Evolutionary conservation across 2,329 filamentous ascomycete genomes (phyloP), one percentile per base, ranked within the genome.

Genomic region (Byssochlamys sp.): DNA sequence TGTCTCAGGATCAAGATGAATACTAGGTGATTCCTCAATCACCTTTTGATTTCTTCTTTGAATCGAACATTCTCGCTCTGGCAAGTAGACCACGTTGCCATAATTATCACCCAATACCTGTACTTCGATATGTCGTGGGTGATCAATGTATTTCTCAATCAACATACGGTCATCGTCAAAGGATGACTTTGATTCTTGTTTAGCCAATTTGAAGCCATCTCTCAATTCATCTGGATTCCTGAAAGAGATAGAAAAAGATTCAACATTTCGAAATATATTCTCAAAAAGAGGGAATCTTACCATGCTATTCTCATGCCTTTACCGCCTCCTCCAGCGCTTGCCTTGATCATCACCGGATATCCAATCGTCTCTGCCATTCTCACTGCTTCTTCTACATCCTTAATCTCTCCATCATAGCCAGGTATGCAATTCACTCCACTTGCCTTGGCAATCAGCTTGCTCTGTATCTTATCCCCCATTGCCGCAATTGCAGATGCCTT

Each of bases 31-130:
- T 65, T 80, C 78, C 59, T 82, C 80, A 0, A 82, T 69, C 2
- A 81, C 72, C 58, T 82, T 82, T 58, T 82, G 79, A 58, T 81
- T 75, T 1, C 79, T 69, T 4, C 80, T 65, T 54, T 82, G 79
- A 1, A 81, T 63, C 3, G 78, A 80, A 58, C 80, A 82, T 39
- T 81, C 80, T 7, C 80, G 68, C 54, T 81, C 79, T 3, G 77
- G 73, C 0, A 75, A 64, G 12, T 72, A 67, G 12, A 76, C 62
- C 0, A 77, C 74, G 3, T 67, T 65, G 0, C 78, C 78, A 2
- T 64, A 56, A 2, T 77, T 72, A 60, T 81, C 74, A 2, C 78
- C 79, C 2, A 81, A 52, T 2, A 82, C 73, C 58, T 82, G 80
- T 0, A 81, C 73, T 59, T 82, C 79, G 27, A 82, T 70, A 54